Percentiles rank a stretch among this genome's conserved stretches.
Evolutionary conservation across 192 early-diverging fungal species (phyloP).

Genomic region (Coemansia sp.): DNA sequence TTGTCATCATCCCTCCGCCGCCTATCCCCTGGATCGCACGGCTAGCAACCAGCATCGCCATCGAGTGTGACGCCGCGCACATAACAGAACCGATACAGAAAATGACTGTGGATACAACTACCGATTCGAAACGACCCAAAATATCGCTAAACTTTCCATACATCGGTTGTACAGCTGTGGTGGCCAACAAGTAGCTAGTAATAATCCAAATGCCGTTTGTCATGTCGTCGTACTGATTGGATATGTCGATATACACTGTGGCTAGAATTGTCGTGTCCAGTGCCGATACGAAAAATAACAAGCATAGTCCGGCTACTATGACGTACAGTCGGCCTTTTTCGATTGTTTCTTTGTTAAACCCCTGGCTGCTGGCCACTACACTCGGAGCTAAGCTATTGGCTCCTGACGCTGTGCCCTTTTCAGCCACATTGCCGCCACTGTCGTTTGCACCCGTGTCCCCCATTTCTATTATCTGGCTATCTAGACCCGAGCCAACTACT

Average conservation of each 20-base stretch:
- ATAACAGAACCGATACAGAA: slow-evolving; percentile 62
- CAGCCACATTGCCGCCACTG: not conserved
- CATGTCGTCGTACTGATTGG: slow-evolving; percentile 60
- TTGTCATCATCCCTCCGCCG: slow-evolving; percentile 68
- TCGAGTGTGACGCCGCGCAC: slow-evolving; percentile 61
- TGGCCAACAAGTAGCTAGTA: slow-evolving; percentile 67
- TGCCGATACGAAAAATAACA: slow-evolving; percentile 65
- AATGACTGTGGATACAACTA: slow-evolving; percentile 55
- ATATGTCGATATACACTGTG: slow-evolving; percentile 71
- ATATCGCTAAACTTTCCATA: slow-evolving; percentile 85
- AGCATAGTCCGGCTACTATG: slow-evolving; percentile 27
- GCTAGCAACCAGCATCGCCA: slow-evolving; percentile 68
- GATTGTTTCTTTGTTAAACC: slow-evolving; percentile 31
- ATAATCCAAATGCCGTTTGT: slow-evolving; percentile 81
- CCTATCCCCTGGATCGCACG: slow-evolving; percentile 74
- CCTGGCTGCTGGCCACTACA: slow-evolving; percentile 17
- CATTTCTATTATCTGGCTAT: slow-evolving; percentile 4
- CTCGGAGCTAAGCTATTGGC: slow-evolving; percentile 11
- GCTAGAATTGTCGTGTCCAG: slow-evolving; percentile 77
- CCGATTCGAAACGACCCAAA: slow-evolving; percentile 67
- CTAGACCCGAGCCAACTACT: not conserved
- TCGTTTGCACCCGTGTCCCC: not conserved
- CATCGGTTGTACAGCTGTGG: slow-evolving; percentile 76
- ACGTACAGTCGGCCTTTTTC: slow-evolving; percentile 10
- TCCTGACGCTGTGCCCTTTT: not conserved